Evolutionary conservation across 2,329 filamentous ascomycete genomes (phyloP).

Genomic region (Aspergillus flavus): DNA sequence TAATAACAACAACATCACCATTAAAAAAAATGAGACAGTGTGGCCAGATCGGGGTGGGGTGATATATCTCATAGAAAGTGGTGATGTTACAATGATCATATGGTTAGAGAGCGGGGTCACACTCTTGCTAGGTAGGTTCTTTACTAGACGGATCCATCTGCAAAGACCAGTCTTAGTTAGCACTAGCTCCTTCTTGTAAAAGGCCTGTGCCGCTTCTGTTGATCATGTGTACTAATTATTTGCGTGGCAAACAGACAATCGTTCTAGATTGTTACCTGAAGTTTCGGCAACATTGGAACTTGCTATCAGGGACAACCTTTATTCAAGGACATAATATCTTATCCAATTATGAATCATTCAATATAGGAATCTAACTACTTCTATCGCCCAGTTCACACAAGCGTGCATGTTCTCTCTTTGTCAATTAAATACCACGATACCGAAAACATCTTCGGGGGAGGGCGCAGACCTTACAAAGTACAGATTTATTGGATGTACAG

Average conservation of each 20-base stretch:
- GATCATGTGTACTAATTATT: background rate
- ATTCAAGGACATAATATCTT: too few relatives aligned
- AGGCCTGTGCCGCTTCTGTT: background rate
- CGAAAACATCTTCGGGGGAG: background rate
- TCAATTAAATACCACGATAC: background rate
- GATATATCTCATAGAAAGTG: background rate
- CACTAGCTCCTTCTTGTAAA: background rate
- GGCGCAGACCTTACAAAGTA: background rate
- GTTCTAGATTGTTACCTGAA: background rate
- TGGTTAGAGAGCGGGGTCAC: slow-evolving; percentile 1
- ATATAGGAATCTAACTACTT: background rate
- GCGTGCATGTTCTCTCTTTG: background rate
- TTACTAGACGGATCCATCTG: background rate
- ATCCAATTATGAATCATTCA: background rate
- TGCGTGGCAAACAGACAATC: background rate
- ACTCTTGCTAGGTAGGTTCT: background rate
- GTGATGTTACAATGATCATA: slow-evolving; percentile 4
- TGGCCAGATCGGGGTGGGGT: background rate
- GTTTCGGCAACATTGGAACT: background rate
- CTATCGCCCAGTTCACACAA: background rate
- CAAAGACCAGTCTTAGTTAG: background rate
- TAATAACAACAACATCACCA: background rate
- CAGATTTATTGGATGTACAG: background rate
- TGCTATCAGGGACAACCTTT: too few relatives aligned
- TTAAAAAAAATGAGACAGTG: background rate